Evolutionary conservation across 306 rosid species (phyloP), one percentile per base, ranked within the genome.

Genomic region (Inga laurina): DNA sequence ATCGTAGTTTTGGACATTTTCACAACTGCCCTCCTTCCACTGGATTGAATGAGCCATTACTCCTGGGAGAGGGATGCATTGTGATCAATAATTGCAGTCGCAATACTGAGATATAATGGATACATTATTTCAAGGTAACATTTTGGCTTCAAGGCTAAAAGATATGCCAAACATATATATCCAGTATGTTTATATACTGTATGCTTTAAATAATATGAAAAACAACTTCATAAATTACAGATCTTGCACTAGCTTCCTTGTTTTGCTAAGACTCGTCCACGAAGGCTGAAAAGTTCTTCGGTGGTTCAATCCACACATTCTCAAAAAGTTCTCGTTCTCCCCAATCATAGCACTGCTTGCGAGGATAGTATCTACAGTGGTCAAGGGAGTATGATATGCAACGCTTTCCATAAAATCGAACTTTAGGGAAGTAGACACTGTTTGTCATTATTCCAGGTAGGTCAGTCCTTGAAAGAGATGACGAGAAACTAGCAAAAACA

Each of bases 241-340:
- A 49, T 49, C 2, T 19, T 16, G n/a, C n/a, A 52, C n/a, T 16
- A 52, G 22, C 8, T 52, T 18, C 21, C 21, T 16, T 52, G 59
- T 52, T 18, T 18, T 18, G 59, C 22, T 52, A 52, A 52, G 59
- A 19, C 59, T 18, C 59, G 6, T 52, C 59, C 59, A 18, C 7
- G 85, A 94, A 91, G 70, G 86, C 81, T 43, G 88, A 35, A 82
- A 91, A 88, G 88, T 87, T 86, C 77, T 91, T 81, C n/a, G 95
- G 98, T 52, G 97, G 94, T 79, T 94, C 95, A 77, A 94, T 84
- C 98, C 98, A 94, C 69, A 94, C 90, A 79, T 86, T 91, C 79
- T 90, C 92, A 22, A 91, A 94, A 41, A 94, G 94, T 79, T 92
- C 93, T 88, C 87, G 93, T 78, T 92, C 97, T 78, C 94, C 97